Conservation (phyloP, 495 filamentous ascomycete genomes). For the Friedmanniomyces simplex region DNA sequence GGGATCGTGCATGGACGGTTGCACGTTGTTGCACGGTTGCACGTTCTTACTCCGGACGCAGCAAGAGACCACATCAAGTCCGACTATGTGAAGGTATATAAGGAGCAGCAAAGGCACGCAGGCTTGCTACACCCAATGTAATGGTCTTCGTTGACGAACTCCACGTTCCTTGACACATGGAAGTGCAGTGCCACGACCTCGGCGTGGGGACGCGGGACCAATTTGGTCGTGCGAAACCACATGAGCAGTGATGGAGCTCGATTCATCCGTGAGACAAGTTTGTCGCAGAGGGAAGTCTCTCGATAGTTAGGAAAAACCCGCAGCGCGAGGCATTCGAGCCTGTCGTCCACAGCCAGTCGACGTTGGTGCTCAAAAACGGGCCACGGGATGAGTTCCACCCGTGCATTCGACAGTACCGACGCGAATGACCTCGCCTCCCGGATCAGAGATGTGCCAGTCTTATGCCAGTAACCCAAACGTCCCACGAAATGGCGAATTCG, state of each 20-base stretch:
- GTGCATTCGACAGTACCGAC: neutral
- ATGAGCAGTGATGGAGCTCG: neutral
- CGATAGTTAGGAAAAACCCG: slow-evolving; percentile 6
- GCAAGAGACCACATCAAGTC: too few relatives aligned
- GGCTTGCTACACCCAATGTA: slow-evolving; percentile 5
- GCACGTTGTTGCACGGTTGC: too few relatives aligned
- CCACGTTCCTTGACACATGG: neutral
- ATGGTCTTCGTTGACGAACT: slow-evolving; percentile 2
- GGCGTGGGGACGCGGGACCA: slow-evolving; percentile 4
- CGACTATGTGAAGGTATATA: too few relatives aligned
- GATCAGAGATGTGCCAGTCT: neutral
- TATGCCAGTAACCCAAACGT: slow-evolving; percentile 6
- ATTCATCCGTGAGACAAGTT: neutral
- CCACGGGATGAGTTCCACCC: neutral
- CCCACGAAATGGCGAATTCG: slow-evolving; percentile 3
- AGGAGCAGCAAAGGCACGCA: slow-evolving; percentile 4
- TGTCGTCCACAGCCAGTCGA: neutral
- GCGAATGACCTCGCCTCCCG: slow-evolving; percentile 1
- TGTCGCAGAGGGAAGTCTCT: neutral
- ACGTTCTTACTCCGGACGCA: too few relatives aligned
- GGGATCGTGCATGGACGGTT: too few relatives aligned
- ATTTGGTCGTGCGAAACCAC: neutral
- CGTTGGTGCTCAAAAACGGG: neutral
- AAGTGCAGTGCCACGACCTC: neutral
- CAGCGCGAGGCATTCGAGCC: slow-evolving; percentile 2